A percentile compares a stretch with the other conserved stretches of the same genome.
Conservation (phyloP, 2,329 filamentous ascomycete species). For the Truncatella angustata region DNA sequence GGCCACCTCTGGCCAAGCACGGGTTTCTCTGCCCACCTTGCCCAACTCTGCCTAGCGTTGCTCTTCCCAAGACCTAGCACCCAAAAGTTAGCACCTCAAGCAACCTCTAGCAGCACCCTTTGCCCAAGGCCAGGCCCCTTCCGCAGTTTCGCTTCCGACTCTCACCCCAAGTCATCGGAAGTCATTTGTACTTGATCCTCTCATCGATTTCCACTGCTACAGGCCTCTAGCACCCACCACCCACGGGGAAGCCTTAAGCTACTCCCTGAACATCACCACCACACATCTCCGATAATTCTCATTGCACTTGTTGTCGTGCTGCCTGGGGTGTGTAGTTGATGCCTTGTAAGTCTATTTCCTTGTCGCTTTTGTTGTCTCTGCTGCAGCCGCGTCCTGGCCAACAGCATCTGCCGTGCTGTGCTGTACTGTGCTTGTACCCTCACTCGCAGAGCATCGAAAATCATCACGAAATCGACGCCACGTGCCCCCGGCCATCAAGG, state of each 20-base stretch:
- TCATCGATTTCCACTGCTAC: constrained; percentile 7
- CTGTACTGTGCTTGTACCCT: constrained; percentile 17
- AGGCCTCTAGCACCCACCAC: constrained; percentile 17
- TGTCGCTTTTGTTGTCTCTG: constrained; percentile 14
- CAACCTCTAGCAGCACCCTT: constrained; percentile 15
- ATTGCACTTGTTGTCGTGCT: constrained; percentile 4
- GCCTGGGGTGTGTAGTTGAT: constrained; percentile 25
- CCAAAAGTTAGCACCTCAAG: too few species aligned
- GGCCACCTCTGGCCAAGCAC: too few species aligned
- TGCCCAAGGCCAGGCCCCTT: constrained; percentile 16
- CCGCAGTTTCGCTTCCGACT: constrained; percentile 22
- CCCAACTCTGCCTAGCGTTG: too few species aligned
- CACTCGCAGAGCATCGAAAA: constrained; percentile 27
- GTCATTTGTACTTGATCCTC: constrained; percentile 15
- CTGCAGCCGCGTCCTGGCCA: constrained; percentile 25
- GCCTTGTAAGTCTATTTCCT: constrained; percentile 30
- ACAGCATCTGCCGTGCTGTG: too few species aligned
- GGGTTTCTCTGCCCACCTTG: too few species aligned
- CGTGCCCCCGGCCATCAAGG: constrained; percentile 26
- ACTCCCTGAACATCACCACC: constrained; percentile 3
- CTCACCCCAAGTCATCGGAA: too few species aligned
- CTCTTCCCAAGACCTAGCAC: too few species aligned
- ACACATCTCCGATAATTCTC: constrained; percentile 12
- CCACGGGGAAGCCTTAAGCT: constrained; percentile 15
- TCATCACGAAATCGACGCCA: constrained; percentile 26